phyloP scores from a whole-genome alignment of 352 stramenopile genomes.

The Globisporangium spiculum region DNA sequence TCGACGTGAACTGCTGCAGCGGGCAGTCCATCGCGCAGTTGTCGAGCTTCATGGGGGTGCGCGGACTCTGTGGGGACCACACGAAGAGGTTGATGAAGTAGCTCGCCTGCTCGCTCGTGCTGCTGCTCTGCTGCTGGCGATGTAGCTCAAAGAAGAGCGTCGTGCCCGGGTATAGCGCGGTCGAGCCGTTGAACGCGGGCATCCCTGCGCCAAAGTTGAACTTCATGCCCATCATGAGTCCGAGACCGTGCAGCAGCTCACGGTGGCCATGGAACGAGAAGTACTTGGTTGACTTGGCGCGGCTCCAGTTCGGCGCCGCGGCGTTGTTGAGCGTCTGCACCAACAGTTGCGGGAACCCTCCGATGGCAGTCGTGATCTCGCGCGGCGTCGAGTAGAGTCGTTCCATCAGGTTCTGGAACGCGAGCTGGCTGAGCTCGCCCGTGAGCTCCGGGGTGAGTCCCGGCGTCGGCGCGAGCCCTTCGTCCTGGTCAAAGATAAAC shows the following conservation, averaged over 20 bases:
- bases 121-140: conserved; percentile 17
- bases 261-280: conserved; percentile 78
- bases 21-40: conserved; percentile 59
- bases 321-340: conserved; percentile 56
- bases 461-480: conserved; percentile 41
- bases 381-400: conserved; percentile 64
- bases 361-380: conserved; percentile 66
- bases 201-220: conserved; percentile 64
- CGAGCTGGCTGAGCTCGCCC: conserved; percentile 47
- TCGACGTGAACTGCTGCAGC: conserved; percentile 45
- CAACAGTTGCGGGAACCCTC: conserved; percentile 66
- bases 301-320: conserved; percentile 26
- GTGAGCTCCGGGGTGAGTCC: conserved; percentile 48
- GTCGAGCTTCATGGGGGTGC: conserved; percentile 55
- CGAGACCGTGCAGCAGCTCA: conserved; percentile 74
- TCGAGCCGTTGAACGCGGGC: conserved; percentile 63
- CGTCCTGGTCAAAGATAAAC: conserved; percentile 68
- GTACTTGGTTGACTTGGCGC: conserved; percentile 52
- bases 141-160: conserved; percentile 80
- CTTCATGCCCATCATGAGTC: conserved; percentile 78
- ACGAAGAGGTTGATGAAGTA: conserved; percentile 68
- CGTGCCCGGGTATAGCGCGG: conserved; percentile 59
- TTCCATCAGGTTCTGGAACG: conserved; percentile 75
- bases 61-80: conserved; percentile 58
- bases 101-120: conserved; percentile 9